phyloP scores from a whole-genome alignment of 805 yeast genomes.

The Yamadazyma nakazawae region DNA sequence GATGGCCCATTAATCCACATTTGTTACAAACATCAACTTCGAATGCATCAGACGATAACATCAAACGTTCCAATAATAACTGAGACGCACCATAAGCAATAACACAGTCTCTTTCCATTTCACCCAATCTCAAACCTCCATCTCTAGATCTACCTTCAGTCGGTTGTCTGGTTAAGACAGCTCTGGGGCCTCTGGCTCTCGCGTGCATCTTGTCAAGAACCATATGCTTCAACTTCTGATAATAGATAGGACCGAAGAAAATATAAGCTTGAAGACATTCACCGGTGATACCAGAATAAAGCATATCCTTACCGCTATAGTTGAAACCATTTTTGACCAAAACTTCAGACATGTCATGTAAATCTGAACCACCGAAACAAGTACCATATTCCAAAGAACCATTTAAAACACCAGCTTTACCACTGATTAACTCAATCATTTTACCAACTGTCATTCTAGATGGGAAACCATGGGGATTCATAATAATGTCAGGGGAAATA shows the following conservation, averaged over 20 bases:
- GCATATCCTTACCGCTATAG: constrained; percentile 96
- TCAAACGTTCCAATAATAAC: constrained; percentile 84
- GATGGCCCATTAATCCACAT: constrained; percentile 96
- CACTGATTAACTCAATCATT: constrained; percentile 93
- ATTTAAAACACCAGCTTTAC: constrained; percentile 94
- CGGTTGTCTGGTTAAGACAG: constrained; percentile 96
- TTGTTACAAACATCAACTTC: constrained; percentile 92
- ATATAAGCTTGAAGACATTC: constrained; percentile 96
- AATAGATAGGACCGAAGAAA: constrained; percentile 97
- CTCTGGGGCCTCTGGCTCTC: constrained; percentile 98
- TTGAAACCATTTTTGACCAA: constrained; percentile 87
- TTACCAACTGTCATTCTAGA: constrained; percentile 99
- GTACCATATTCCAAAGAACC: constrained; percentile 95
- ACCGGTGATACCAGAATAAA: constrained; percentile 95
- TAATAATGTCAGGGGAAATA: constrained; percentile 89
- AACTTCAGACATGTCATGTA: constrained; percentile 91
- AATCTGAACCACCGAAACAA: constrained; percentile 96
- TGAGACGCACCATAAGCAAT: constrained; percentile 99
- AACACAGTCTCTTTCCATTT: constrained; percentile 99
- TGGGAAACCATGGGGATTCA: constrained; percentile 99
- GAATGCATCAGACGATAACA: constrained; percentile 96
- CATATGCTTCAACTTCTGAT: constrained; percentile 98
- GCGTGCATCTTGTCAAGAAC: constrained; percentile 99
- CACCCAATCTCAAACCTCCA: constrained; percentile 98
- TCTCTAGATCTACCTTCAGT: constrained; percentile 99